Conservation (phyloP, 1,139 yeast species). For the Candida sp. region DNA sequence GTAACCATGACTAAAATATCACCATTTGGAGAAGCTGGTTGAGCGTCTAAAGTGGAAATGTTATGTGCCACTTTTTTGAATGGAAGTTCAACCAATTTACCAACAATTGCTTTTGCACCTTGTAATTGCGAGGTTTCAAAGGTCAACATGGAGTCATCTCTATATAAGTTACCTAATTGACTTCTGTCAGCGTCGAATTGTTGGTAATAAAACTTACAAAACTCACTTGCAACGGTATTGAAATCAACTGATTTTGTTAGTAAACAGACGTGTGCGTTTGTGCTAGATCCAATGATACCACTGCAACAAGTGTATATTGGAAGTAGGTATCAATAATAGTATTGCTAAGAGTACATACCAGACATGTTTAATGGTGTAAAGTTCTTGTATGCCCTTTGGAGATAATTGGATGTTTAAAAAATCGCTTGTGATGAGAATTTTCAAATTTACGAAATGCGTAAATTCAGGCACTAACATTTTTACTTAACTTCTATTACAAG, state of each 20-base stretch:
- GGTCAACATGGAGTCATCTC: conserved; percentile 97
- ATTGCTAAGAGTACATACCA: not conserved
- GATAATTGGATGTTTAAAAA: too few relatives aligned
- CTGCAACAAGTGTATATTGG: too few relatives aligned
- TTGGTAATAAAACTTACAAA: conserved; percentile 92
- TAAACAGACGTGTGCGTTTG: conserved; percentile 1
- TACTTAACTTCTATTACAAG: too few relatives aligned
- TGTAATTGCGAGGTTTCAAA: conserved; percentile 93
- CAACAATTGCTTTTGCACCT: conserved; percentile 91
- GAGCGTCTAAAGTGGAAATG: conserved; percentile 94
- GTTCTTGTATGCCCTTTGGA: too few relatives aligned
- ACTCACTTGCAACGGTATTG: conserved; percentile 73
- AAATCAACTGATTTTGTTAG: conserved; percentile 51
- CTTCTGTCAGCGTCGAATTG: conserved; percentile 93
- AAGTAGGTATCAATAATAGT: not conserved
- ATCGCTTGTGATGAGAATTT: not conserved
- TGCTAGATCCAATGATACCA: too few relatives aligned
- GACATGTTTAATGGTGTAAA: not conserved
- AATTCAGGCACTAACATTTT: not conserved
- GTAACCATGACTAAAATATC: conserved; percentile 98
- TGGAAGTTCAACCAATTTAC: conserved; percentile 82
- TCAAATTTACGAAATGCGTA: not conserved
- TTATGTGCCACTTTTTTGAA: conserved; percentile 92
- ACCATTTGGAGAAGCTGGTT: conserved; percentile 92
- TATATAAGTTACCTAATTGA: conserved; percentile 90